Evolutionary conservation across 805 yeast species (phyloP).

Genomic region (Metschnikowia cubensis): DNA sequence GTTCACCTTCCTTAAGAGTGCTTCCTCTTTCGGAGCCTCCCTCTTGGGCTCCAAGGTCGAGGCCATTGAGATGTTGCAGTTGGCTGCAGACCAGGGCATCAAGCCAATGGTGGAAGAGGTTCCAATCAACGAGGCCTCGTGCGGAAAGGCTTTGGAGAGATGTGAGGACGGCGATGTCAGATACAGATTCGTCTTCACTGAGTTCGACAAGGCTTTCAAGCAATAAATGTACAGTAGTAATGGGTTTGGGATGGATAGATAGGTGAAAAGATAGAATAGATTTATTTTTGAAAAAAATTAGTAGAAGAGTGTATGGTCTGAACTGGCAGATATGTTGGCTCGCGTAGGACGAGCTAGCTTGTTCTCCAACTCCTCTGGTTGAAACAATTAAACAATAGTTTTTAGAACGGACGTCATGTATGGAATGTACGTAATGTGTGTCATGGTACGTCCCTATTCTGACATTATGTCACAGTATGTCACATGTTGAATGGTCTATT

Average conservation of each 20-base stretch:
- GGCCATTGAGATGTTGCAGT: constrained; percentile 59
- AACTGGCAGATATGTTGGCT: too few relatives aligned
- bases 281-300: too few relatives aligned
- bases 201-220: constrained; percentile 46
- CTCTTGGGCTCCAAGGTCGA: constrained; percentile 60
- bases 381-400: too few relatives aligned
- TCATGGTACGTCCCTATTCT: too few relatives aligned
- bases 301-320: too few relatives aligned
- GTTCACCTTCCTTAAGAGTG: constrained; percentile 47
- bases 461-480: too few relatives aligned
- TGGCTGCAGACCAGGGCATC: constrained; percentile 57
- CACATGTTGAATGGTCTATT: too few relatives aligned
- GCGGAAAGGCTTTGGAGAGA: constrained; percentile 52
- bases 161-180: constrained; percentile 53
- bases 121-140: constrained; percentile 49
- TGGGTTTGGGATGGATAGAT: neutral
- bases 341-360: too few relatives aligned
- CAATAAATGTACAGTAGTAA: neutral
- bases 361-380: too few relatives aligned
- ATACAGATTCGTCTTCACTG: constrained; percentile 60
- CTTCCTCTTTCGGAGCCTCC: constrained; percentile 54
- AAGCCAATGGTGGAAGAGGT: constrained; percentile 62
- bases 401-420: too few relatives aligned
- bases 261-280: neutral
- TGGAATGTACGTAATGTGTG: too few relatives aligned